Evolutionary conservation across 148 eudicot genomes (phyloP), one percentile per base, ranked within the genome.

Genomic region (Persicaria maculosa): DNA sequence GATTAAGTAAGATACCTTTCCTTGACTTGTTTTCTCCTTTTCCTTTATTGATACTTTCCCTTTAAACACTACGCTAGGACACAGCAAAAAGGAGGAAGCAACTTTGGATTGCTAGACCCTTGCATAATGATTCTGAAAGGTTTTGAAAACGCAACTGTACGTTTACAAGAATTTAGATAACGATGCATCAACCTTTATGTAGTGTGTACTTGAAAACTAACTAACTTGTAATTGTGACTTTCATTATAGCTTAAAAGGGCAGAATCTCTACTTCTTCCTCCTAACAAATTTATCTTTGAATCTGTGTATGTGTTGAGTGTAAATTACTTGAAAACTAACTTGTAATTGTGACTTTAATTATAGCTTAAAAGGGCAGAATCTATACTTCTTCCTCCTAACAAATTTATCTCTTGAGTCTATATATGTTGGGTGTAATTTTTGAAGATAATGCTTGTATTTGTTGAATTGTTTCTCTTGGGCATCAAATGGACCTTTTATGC

Each of bases 1-100:
- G 80, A 81, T 74, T 82, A 90, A 79, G 90, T 86, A 85, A 84
- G 87, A 55, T 78, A 43, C 69, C 55, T 64, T 62, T 40, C 58
- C 67, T 44, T 75, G 20, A 40, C 50, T 57, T 9, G 7, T 48
- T 9, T 25, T 46, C 40, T 44, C 44, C 9, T 2, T 44, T 64
- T 2, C n/a, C 10, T 11, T 19, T 0, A 62, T 45, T 36, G 9
- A 17, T 36, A 4, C 5, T 55, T 57, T 43, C 68, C 5, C 10
- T 16, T 55, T 57, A 12, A 36, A 64, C 4, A 4, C 52, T 64
- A 40, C 17, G 5, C 15, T 9, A 19, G 65, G 40, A 19, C 19
- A 20, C 65, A 59, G 14, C 65, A 59, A 55, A 5, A 16, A 55
- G 17, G 9, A 6, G 61, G 61, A n/a, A 53, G 19, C 58, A 15